Conservation (phyloP, 1,139 yeast species). For the Saccharomyces hybrid region DNA sequence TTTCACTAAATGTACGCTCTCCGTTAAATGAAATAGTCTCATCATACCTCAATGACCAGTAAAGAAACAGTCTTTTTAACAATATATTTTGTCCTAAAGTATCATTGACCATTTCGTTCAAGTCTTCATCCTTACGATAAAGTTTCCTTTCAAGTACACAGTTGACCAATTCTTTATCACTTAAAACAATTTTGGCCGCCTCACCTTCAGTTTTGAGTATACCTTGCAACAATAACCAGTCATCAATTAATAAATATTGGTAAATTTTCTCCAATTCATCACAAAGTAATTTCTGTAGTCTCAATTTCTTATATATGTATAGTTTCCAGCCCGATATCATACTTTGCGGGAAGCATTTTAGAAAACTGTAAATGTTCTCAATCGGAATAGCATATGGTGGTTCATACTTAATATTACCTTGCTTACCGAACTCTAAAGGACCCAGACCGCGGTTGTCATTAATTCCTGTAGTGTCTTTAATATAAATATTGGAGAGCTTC, state of each 20-base stretch:
- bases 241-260: slow-evolving; percentile 27
- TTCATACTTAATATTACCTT: background rate
- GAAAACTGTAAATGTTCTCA: background rate
- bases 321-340: slow-evolving; percentile 18
- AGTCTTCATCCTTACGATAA: slow-evolving; percentile 22
- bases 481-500: slow-evolving; percentile 15
- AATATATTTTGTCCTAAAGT: slow-evolving; percentile 17
- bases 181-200: slow-evolving; percentile 6
- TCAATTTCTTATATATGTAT: slow-evolving; percentile 11
- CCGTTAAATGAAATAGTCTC: slow-evolving; percentile 14
- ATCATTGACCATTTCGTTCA: slow-evolving; percentile 23
- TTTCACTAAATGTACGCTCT: slow-evolving; percentile 18
- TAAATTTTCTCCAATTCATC: slow-evolving; percentile 15
- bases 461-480: background rate
- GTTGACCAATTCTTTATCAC: slow-evolving; percentile 26
- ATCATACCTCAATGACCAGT: slow-evolving; percentile 26
- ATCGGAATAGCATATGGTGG: slow-evolving; percentile 7
- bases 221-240: slow-evolving; percentile 22
- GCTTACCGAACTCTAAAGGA: background rate
- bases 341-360: background rate
- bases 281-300: slow-evolving; percentile 13
- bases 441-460: background rate
- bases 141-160: slow-evolving; percentile 26
- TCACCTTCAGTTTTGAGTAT: slow-evolving; percentile 8
- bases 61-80: slow-evolving; percentile 22